Base-by-base conservation (phyloP, 345 rosid genomes). In the Arabis hirsuta region DNA sequence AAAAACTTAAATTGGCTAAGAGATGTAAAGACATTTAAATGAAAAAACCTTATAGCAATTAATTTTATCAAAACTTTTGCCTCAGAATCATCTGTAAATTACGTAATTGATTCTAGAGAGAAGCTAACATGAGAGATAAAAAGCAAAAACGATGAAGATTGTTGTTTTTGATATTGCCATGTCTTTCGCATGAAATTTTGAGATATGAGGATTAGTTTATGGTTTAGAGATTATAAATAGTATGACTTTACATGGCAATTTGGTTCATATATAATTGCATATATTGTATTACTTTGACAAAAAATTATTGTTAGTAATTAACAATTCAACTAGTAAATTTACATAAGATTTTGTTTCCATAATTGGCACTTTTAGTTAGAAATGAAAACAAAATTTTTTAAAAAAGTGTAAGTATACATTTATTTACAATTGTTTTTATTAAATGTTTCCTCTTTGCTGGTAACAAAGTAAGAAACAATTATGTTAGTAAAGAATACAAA, bases 91-190 rank as follows among this genome's bases (percentile, higher is more conserved):
- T 65, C 38, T 38, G 26, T 24, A 38, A 65, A 32, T 5, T 32
- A 32, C 36, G 36, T 32, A 32, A 9, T 51, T 65, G 67, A 71
- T 39, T 29, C 1, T 31, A 12, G 9, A 46, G 10, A 55, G 6
- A 13, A 43, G 13, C 65, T 56, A 32, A 57, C 65, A 45, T 6
- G 54, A 69, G 26, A 69, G 22, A 45, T 7, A 69, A 1, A 69
- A 0, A 20, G 22, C 34, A 4, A 57, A 10, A 47, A 46, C 7
- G 6, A 57, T 57, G 13, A 24, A 57, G 16, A 34, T 57, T 7
- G 19, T 34, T 36, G 47, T n/a, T 34, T 57, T 69, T 14, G 39
- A 58, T 47, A 55, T 1, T 24, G 10, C 16, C 73, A 69, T 69
- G 39, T 56, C 7, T 46, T 57, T 12, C 29, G 20, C 24, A 6